Conservation (phyloP, 495 filamentous ascomycete species). For the Thermochaetoides thermophila region DNA sequence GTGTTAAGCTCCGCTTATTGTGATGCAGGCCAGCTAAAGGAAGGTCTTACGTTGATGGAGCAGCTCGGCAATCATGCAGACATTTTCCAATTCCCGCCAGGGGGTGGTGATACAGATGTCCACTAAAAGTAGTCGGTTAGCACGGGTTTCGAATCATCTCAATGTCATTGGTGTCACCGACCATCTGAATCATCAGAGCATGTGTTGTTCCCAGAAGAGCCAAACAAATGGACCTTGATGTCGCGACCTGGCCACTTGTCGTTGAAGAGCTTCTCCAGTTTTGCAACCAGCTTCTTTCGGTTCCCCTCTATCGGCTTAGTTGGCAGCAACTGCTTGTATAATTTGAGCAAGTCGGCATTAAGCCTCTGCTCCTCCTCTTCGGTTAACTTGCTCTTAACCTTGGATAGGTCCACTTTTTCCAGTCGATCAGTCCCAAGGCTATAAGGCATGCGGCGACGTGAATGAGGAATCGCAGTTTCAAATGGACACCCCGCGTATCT, state of each 20-base stretch:
- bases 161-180: slow-evolving; percentile 32
- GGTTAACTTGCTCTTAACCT: slow-evolving; percentile 47
- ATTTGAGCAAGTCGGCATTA: slow-evolving; percentile 61
- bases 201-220: slow-evolving; percentile 87
- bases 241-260: slow-evolving; percentile 80
- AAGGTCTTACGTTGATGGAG: slow-evolving; percentile 60
- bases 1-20: slow-evolving; percentile 15
- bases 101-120: slow-evolving; percentile 94
- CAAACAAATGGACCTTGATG: slow-evolving; percentile 87
- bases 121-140: slow-evolving; percentile 45
- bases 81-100: slow-evolving; percentile 65
- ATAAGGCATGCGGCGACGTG: slow-evolving; percentile 73
- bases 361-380: slow-evolving; percentile 65
- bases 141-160: no score
- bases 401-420: slow-evolving; percentile 50
- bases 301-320: slow-evolving; percentile 63
- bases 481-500: slow-evolving; percentile 55
- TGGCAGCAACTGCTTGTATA: slow-evolving; percentile 77
- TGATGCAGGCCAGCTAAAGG: not conserved
- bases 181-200: slow-evolving; percentile 96
- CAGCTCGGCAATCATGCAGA: slow-evolving; percentile 75
- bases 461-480: slow-evolving; percentile 44
- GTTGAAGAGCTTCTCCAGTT: slow-evolving; percentile 76
- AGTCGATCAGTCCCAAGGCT: slow-evolving; percentile 63
- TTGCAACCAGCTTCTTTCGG: slow-evolving; percentile 59